Evolutionary conservation across 176 grass and related monocot genomes (phyloP), one percentile per base, ranked within the genome.

Genomic region (Puya raimondii): DNA sequence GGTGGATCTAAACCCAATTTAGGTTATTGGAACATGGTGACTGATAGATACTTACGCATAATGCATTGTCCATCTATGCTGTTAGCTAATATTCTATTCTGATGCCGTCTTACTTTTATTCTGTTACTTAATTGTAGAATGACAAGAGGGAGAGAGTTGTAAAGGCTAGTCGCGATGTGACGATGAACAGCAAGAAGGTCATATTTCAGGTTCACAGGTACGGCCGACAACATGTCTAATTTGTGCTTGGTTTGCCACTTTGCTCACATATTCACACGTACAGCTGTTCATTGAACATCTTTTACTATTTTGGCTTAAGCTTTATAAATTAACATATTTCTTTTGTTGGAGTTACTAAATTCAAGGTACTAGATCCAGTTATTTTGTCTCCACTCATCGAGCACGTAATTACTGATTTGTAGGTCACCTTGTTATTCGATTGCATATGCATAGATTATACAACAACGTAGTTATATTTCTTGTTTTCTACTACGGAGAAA

Each of bases 191-290:
- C 72, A 97, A 97, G 78, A 97, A 97, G 68, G 89, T 92, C 65
- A 97, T 97, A 76, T 97, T 97, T 80, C 93, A 97, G 79, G 93
- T 97, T 23, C 93, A 97, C 68, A 97, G 93, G 93, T 87, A 72
- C 74, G 79, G n/a, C 15, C 61, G 51, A 23, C 16, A 73, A 66
- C 13, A 23, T 14, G 4, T 15, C 10, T 80, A 16, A n/a, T 9
- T 53, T 20, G 52, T 63, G 57, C 4, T 78, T 74, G 4, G 73
- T 67, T 73, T 77, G 0, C n/a, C 50, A 1, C 29, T 69, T 50
- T 27, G 17, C 50, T 22, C 49, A 42, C 68, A 64, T 13, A 51
- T 48, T 10, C 70, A 49, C 17, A 23, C 3, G 5, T 11, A 57
- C 48, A 33, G 9, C 6, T 54, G 47, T 76, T 49, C 49, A 66